Conservation (phyloP, 208 protist genomes). For the Trypanosoma platydactyli region DNA sequence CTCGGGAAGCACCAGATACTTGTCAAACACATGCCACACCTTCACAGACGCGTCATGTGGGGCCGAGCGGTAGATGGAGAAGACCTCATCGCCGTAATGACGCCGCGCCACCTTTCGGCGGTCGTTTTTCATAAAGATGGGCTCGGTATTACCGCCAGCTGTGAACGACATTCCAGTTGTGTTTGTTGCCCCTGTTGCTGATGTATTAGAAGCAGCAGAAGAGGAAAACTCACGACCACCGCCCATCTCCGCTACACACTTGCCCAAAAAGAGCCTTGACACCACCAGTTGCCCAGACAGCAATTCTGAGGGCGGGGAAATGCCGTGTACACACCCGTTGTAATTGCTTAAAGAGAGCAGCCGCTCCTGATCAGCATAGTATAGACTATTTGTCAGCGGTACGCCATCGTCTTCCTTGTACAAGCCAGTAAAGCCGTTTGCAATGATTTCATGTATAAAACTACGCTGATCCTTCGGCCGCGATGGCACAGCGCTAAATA, state of each 20-base stretch:
- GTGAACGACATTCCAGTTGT: no score
- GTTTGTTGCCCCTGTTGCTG: no score
- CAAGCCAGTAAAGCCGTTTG: slow-evolving; percentile 30
- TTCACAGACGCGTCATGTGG: slow-evolving; percentile 33
- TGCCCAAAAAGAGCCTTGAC: slow-evolving; percentile 60
- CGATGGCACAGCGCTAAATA: slow-evolving; percentile 67
- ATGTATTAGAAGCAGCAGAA: no score
- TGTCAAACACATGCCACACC: slow-evolving; percentile 90
- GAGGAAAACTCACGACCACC: slow-evolving; percentile 23
- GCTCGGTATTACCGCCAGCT: slow-evolving; percentile 22
- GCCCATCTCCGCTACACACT: slow-evolving; percentile 50
- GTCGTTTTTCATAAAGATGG: slow-evolving; percentile 34
- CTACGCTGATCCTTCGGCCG: slow-evolving; percentile 35
- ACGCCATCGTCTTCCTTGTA: slow-evolving; percentile 57
- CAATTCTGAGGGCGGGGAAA: slow-evolving; percentile 24
- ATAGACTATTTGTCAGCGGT: slow-evolving; percentile 87
- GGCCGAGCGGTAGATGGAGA: slow-evolving; percentile 66
- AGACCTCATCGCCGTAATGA: slow-evolving; percentile 61
- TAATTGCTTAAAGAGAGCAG: slow-evolving; percentile 32
- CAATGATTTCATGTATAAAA: slow-evolving; percentile 51
- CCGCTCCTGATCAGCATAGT: slow-evolving; percentile 78
- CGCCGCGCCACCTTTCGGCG: slow-evolving; percentile 33
- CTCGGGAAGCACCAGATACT: slow-evolving; percentile 76
- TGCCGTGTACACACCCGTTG: slow-evolving; percentile 32
- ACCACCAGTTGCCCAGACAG: slow-evolving; percentile 47